Base-by-base conservation (phyloP, 768 basidiomycete genomes). In the Termitomyces bulborhizus region DNA sequence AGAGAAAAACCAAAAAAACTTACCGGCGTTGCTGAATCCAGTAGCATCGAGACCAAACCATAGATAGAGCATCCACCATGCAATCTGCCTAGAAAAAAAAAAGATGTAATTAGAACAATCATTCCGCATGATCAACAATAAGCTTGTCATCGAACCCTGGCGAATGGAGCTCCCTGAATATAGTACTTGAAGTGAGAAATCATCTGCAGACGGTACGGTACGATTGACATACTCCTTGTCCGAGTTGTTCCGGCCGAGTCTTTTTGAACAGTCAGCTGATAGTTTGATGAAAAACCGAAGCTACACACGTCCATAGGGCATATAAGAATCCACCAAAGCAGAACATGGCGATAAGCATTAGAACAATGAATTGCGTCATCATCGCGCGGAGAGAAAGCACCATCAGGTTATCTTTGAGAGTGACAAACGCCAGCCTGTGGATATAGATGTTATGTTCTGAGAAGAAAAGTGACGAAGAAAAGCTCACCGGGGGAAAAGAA, bases 11-110 rank as follows among this genome's bases (percentile, higher is more conserved):
- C 29, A 3, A 24, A 21, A 51, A 2, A 6, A 80, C 88, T 64
- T 56, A 92, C 93, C 79, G 24, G 94, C 83, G 64, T 76, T 76
- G 60, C 90, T 82, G 63, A 98, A 97, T 4, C 95, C 95, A 46
- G 77, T 83, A 0, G 93, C 92, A 69, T 98, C 96, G 6, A 98
- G 78, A n/a, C 96, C 96, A 64, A 98, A 98, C 82, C 83, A 92
- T 9, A 94, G 69, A 65, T 95, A 90, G 24, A 95, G 77, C 85
- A 97, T 90, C 92, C 93, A 96, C 93, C 93, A 97, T 0, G 87
- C 84, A 52, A 95, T 91, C n/a, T 62, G 60, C 6, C 69, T 69
- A 37, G 37, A 29, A 37, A 45, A 21, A 9, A 29, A 29, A 29
- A 29, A 21, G 21, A 21, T 21, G 21, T 21, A 2, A 21, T 21